Base-by-base conservation (phyloP, 129 eudicot species). In the Escallonia herrerae region DNA sequence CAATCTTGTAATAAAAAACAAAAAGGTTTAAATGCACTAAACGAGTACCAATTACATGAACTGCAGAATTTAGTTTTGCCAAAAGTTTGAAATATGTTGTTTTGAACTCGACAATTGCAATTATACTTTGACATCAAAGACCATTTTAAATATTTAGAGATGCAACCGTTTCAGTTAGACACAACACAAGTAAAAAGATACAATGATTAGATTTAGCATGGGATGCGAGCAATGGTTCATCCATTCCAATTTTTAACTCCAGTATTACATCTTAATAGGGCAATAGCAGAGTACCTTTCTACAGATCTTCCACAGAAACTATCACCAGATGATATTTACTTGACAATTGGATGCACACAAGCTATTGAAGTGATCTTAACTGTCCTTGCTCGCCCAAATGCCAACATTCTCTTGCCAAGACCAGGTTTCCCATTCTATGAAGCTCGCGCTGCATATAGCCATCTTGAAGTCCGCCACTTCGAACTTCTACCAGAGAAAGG, bases 381-480 rank as follows among this genome's bases (percentile, higher is more conserved):
- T 4, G 89, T 71, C 40, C 89, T 90, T 62, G 80, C 89, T 7
- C 75, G 66, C 8, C 81, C 95, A 4, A 73, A 71, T 45, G 88
- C 97, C n/a, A 90, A 90, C 60, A 83, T 90, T 56, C 65, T 90
- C 64, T 83, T 90, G 54, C 97, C 97, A 43, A 86, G 68, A 61
- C 97, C 97, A 0, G 95, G 95, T 42, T 90, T 76, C 65, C 86
- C 91, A 41, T 81, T 70, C 63, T 86, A 90, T 45, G 97, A 90
- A 69, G 84, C 85, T 2, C 41, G 86, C 40, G 81, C 89, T 65
- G 69, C 70, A 33, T 72, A 74, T 44, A 67, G 74, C 33, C 72
- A 73, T 63, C 74, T 90, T 71, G 91, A 90, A 71, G 78, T 48
- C 3, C 83, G 95, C 2, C 86, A 86, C 72, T 86, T 74, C 65